These are phyloP conservation scores for Cryptococcus floricola DNA, from an alignment of 1,284 basidiomycete genomes.

Conservation along the genomic window DNA sequence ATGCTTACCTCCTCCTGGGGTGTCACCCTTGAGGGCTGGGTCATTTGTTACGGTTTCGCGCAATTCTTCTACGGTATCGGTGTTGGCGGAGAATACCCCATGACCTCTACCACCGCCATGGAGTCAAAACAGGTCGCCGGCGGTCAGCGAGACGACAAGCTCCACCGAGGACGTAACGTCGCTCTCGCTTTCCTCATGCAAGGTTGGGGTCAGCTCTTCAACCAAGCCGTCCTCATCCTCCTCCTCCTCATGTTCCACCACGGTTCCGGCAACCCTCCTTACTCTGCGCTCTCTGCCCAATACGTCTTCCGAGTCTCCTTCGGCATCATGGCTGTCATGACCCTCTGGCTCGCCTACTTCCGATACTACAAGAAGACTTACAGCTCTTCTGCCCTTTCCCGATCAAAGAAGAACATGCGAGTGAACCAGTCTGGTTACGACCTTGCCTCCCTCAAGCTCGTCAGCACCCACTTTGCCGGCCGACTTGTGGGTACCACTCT, in stretches of 20 bases:
- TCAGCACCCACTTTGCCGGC: constrained; percentile 53
- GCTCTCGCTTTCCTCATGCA: constrained; percentile 56
- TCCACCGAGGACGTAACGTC: constrained; percentile 56
- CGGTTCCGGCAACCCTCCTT: constrained; percentile 44
- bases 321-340: constrained; percentile 53
- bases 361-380: constrained; percentile 51
- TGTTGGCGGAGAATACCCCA: constrained; percentile 55
- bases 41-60: constrained; percentile 53
- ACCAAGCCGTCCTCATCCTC: constrained; percentile 54
- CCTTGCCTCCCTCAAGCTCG: constrained; percentile 52
- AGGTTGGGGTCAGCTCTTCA: constrained; percentile 55
- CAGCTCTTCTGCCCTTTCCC: constrained; percentile 44
- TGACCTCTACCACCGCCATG: constrained; percentile 56
- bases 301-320: constrained; percentile 57
- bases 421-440: constrained; percentile 56
- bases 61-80: constrained; percentile 23
- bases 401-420: constrained; percentile 51
- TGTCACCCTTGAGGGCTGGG: constrained; percentile 54
- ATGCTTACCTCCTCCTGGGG: constrained; percentile 58
- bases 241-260: constrained; percentile 55
- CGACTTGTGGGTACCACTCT: constrained; percentile 53
- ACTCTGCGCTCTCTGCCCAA: constrained; percentile 51
- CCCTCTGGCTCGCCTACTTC: constrained; percentile 56
- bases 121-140: constrained; percentile 47
- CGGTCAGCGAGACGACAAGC: constrained; percentile 52